Evolutionary conservation across 208 protist genomes (phyloP).

Genomic region (Herpetomonas tarakana): DNA sequence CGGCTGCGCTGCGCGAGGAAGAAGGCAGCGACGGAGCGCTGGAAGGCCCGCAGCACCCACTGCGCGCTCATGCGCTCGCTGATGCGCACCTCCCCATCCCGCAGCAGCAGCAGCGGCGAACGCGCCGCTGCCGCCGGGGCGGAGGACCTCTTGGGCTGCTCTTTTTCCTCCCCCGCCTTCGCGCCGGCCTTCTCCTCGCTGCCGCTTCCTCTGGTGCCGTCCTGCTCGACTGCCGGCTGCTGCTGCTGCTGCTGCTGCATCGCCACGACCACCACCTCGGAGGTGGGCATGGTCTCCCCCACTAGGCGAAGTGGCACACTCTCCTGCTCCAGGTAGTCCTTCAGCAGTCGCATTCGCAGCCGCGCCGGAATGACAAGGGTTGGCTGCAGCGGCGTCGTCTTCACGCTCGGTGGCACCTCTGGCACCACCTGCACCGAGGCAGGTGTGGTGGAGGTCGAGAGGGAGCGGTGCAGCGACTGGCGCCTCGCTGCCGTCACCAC

Average conservation of each 20-base stretch:
- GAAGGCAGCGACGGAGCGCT: constrained; percentile 36
- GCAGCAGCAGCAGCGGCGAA: background rate
- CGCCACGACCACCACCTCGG: constrained; percentile 9
- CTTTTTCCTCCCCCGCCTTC: background rate
- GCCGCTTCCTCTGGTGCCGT: background rate
- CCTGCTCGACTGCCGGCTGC: background rate
- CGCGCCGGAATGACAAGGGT: constrained; percentile 40
- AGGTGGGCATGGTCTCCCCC: constrained; percentile 14
- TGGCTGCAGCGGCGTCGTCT: constrained; percentile 71
- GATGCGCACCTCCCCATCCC: constrained; percentile 13
- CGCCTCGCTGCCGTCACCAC: background rate
- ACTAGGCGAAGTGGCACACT: constrained; percentile 56
- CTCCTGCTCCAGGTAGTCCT: constrained; percentile 60
- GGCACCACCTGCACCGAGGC: constrained; percentile 11
- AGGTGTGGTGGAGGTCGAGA: background rate
- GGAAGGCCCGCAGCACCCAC: constrained; percentile 53
- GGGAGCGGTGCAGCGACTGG: background rate
- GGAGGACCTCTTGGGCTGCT: background rate
- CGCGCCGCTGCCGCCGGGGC: background rate
- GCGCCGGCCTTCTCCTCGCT: background rate
- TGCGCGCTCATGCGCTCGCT: constrained; percentile 26
- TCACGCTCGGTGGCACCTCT: constrained; percentile 12
- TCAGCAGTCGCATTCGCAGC: constrained; percentile 44
- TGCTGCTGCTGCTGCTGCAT: background rate
- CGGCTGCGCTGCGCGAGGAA: constrained; percentile 38